A percentile compares a stretch with the other conserved stretches of the same genome.
Evolutionary conservation across 148 eudicot genomes (phyloP).

Genomic region (Rhododendron kiyosumense): DNA sequence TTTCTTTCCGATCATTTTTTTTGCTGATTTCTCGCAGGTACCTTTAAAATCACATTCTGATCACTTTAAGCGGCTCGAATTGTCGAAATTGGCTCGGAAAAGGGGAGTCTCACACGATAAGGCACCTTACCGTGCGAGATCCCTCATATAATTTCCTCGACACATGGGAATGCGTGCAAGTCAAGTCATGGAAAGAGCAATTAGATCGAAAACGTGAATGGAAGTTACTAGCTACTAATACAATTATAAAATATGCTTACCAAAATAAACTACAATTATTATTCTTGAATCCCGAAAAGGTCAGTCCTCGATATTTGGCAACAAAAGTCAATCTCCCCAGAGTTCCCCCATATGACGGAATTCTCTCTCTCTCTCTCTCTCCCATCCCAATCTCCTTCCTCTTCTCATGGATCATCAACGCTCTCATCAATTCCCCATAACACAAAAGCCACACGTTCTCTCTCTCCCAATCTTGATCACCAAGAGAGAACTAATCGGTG

Average conservation of each 20-base stretch:
- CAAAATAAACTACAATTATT: background rate
- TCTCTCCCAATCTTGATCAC: conserved; percentile 14
- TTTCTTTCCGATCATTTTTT: too few relatives aligned
- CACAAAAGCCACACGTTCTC: conserved; percentile 1
- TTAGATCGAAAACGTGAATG: background rate
- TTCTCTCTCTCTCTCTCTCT: background rate
- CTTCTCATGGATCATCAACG: conserved; percentile 53
- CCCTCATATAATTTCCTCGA: too few relatives aligned
- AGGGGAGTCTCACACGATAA: too few relatives aligned
- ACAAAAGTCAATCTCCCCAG: background rate
- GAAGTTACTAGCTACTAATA: background rate
- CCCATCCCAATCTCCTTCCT: conserved; percentile 15
- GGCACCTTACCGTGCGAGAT: too few relatives aligned
- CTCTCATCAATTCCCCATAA: conserved; percentile 3
- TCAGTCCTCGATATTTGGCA: background rate
- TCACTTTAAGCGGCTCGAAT: too few relatives aligned
- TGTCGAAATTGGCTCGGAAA: too few relatives aligned
- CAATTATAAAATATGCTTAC: background rate
- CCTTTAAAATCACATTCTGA: too few relatives aligned
- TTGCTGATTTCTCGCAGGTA: too few relatives aligned
- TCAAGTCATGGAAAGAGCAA: background rate
- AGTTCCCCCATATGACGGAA: background rate
- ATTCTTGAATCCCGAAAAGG: background rate
- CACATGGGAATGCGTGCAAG: background rate
- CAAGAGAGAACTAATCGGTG: conserved; percentile 22